A percentile compares a stretch with the other conserved stretches of the same genome.
Conservation (phyloP, 2,329 filamentous ascomycete genomes). For the Hypoxylon rubiginosum region DNA sequence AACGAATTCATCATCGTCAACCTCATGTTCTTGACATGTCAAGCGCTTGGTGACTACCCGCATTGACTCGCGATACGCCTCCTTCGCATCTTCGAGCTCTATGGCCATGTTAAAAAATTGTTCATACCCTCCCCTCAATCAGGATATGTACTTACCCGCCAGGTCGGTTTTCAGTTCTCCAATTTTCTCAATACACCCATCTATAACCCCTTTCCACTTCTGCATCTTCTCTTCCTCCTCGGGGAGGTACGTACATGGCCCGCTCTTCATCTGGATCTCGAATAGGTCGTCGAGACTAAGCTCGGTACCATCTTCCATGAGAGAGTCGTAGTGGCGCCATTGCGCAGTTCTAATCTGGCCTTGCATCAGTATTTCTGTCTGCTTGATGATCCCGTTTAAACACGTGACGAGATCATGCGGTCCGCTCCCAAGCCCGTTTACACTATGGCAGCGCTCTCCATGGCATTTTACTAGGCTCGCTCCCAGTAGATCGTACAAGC, state of each 20-base stretch:
- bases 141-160: slow-evolving; percentile 52
- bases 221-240: slow-evolving; percentile 51
- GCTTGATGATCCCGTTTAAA: slow-evolving; percentile 43
- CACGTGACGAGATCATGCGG: slow-evolving; percentile 47
- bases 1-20: slow-evolving; percentile 48
- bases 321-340: slow-evolving; percentile 46
- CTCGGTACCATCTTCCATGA: slow-evolving; percentile 35
- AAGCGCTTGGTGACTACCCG: slow-evolving; percentile 48
- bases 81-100: slow-evolving; percentile 41
- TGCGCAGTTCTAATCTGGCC: slow-evolving; percentile 46
- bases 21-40: slow-evolving; percentile 52
- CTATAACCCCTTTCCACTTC: slow-evolving; percentile 54
- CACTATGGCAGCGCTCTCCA: slow-evolving; percentile 41
- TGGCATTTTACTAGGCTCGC: slow-evolving; percentile 40
- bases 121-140: background rate
- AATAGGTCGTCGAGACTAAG: slow-evolving; percentile 50
- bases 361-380: slow-evolving; percentile 42
- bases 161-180: slow-evolving; percentile 52
- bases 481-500: slow-evolving; percentile 39
- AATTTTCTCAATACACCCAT: slow-evolving; percentile 52
- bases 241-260: slow-evolving; percentile 55
- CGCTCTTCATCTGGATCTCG: slow-evolving; percentile 56
- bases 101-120: slow-evolving; percentile 28
- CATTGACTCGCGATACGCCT: slow-evolving; percentile 40
- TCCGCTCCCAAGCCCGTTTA: slow-evolving; percentile 39